phyloP scores from a whole-genome alignment of 73 alveolate genomes.

The Paramecium caudatum region DNA sequence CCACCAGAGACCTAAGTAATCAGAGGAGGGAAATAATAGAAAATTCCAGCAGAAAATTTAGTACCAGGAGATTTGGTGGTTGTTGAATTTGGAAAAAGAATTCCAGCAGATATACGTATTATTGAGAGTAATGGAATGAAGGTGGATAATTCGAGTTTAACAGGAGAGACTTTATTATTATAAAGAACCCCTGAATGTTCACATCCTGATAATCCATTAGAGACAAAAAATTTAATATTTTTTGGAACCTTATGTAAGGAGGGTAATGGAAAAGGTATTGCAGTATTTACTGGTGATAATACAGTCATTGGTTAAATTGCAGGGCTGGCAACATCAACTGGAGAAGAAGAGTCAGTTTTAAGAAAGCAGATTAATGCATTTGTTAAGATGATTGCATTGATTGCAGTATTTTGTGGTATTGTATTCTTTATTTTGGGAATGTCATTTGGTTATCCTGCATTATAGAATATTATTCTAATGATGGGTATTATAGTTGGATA shows the following conservation, averaged over 20 bases:
- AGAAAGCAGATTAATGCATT: conserved; percentile 91
- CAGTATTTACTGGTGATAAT: conserved; percentile 94
- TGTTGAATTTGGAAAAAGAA: conserved; percentile 93
- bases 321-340: conserved; percentile 91
- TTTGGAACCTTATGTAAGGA: conserved; percentile 96
- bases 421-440: conserved; percentile 89
- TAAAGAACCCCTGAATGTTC: conserved; percentile 89
- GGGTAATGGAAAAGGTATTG: conserved; percentile 97
- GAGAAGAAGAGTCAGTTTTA: conserved; percentile 89
- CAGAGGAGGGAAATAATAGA: conserved; percentile 87
- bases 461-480: conserved; percentile 88
- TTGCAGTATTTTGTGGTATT: conserved; percentile 92
- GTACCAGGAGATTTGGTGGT: conserved; percentile 96
- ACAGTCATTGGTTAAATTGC: conserved; percentile 98
- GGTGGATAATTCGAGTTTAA: conserved; percentile 95
- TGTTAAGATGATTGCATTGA: conserved; percentile 91
- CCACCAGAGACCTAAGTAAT: conserved; percentile 89
- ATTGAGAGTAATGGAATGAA: conserved; percentile 91
- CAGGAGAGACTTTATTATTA: conserved; percentile 97
- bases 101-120: conserved; percentile 96
- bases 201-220: conserved; percentile 94
- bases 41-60: conserved; percentile 86
- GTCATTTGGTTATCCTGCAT: conserved; percentile 86
- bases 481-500: conserved; percentile 97
- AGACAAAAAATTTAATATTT: conserved; percentile 94